Percentiles rank a stretch among this genome's conserved stretches.
Evolutionary conservation across 2,329 filamentous ascomycete genomes (phyloP).

Genomic region (Lojkania enalia): DNA sequence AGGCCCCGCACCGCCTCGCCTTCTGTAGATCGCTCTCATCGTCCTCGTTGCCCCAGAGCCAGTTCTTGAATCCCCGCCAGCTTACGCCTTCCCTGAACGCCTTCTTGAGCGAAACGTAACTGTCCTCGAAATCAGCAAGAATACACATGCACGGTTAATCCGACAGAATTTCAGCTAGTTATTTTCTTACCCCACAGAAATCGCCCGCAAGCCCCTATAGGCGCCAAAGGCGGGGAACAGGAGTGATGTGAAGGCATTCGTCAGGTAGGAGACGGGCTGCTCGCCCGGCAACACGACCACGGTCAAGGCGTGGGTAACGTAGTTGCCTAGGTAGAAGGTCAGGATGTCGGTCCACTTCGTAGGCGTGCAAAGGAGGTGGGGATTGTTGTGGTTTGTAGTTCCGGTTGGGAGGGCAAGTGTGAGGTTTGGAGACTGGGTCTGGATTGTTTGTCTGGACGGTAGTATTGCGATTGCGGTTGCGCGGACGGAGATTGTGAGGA

Average conservation of each 20-base stretch:
- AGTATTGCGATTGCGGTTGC: no score
- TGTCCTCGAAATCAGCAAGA: no score
- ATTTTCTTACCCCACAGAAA: constrained; percentile 10
- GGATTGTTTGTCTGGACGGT: no score
- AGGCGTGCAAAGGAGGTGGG: constrained; percentile 14
- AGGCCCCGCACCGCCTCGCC: constrained; percentile 6
- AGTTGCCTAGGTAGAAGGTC: constrained; percentile 36
- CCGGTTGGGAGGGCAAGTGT: constrained; percentile 7
- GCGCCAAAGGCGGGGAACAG: constrained; percentile 18
- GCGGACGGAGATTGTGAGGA: no score
- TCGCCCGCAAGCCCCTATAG: constrained; percentile 14
- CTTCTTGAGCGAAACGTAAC: neutral
- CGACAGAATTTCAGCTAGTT: no score
- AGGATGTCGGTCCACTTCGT: constrained; percentile 19
- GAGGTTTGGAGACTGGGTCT: no score
- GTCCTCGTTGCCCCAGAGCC: neutral
- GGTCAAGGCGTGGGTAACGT: constrained; percentile 34
- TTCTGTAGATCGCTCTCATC: constrained; percentile 8
- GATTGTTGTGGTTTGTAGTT: constrained; percentile 8
- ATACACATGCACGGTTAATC: no score
- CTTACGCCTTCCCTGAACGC: constrained; percentile 3
- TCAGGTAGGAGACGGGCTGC: constrained; percentile 8
- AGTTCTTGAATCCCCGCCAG: neutral
- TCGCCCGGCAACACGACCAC: constrained; percentile 28
- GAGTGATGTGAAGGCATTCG: constrained; percentile 8